These are phyloP conservation scores for Calonectria pauciramosa DNA, from an alignment of 2,329 filamentous ascomycete genomes.

Conservation along the genomic window DNA sequence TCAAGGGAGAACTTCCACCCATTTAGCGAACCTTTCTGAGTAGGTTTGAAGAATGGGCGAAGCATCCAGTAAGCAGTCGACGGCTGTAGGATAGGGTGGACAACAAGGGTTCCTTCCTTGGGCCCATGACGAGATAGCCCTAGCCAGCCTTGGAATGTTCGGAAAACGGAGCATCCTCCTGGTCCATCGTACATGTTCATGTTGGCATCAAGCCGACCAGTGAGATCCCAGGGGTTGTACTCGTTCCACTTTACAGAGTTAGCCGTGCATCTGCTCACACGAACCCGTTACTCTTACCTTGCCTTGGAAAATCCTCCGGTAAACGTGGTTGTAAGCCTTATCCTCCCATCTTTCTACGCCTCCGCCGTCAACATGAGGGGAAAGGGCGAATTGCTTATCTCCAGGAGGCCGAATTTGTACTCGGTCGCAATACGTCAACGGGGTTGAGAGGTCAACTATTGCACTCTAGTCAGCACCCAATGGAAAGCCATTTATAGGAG, in stretches of 20 bases:
- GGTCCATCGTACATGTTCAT: slow-evolving; percentile 21
- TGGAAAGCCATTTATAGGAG: background rate
- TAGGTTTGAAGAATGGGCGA: slow-evolving; percentile 2
- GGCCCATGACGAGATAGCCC: background rate
- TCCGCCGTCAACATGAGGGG: slow-evolving; percentile 3
- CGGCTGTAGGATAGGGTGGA: background rate
- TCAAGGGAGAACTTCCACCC: background rate
- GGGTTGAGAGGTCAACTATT: background rate
- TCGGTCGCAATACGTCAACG: background rate
- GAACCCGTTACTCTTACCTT: background rate
- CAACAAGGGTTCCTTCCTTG: background rate
- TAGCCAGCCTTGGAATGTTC: slow-evolving; percentile 12
- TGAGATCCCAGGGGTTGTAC: background rate
- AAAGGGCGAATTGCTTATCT: background rate
- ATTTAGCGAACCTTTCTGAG: background rate
- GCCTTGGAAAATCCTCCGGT: background rate
- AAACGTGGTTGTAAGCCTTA: background rate
- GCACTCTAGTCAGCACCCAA: background rate
- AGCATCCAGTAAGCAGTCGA: slow-evolving; percentile 9
- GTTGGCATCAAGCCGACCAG: slow-evolving; percentile 6
- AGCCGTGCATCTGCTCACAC: background rate
- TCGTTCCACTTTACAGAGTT: background rate
- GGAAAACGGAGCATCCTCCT: slow-evolving; percentile 18
- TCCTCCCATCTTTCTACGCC: slow-evolving; percentile 2
- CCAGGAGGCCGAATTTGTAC: background rate